These are phyloP conservation scores for Neofusicoccum cordaticola DNA, from an alignment of 2,329 filamentous ascomycete genomes.

Conservation along the genomic window DNA sequence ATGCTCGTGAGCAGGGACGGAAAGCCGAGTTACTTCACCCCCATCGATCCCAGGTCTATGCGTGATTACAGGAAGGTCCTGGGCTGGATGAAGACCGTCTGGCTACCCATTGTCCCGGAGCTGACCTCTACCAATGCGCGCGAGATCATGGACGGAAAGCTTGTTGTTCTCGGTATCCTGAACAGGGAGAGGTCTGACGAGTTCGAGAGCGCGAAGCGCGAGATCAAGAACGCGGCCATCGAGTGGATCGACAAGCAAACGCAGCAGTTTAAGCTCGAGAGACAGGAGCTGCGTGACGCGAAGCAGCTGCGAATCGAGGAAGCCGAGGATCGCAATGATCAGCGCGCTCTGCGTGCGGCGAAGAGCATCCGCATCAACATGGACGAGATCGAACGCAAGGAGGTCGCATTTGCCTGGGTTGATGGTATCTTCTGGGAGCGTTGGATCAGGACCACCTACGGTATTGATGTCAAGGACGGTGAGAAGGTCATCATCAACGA, in stretches of 20 bases:
- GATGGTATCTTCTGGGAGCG: slow-evolving; percentile 97
- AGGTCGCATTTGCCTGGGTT: slow-evolving; percentile 95
- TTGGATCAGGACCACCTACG: slow-evolving; percentile 94
- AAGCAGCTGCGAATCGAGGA: slow-evolving; percentile 97
- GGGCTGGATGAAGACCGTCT: slow-evolving; percentile 92
- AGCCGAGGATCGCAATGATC: slow-evolving; percentile 87
- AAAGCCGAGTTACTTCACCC: slow-evolving; percentile 84
- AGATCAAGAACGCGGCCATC: slow-evolving; percentile 91
- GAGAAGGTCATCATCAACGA: slow-evolving; percentile 96
- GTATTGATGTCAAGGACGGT: slow-evolving; percentile 78
- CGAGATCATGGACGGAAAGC: slow-evolving; percentile 92
- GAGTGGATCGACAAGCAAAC: slow-evolving; percentile 99
- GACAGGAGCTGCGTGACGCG: slow-evolving; percentile 87
- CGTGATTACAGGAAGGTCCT: slow-evolving; percentile 78
- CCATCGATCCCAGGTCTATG: slow-evolving; percentile 83
- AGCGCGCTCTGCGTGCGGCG: slow-evolving; percentile 78
- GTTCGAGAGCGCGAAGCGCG: slow-evolving; percentile 73
- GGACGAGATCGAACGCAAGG: slow-evolving; percentile 79
- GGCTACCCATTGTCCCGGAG: slow-evolving; percentile 94
- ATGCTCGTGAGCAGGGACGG: slow-evolving; percentile 86
- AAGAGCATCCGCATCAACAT: slow-evolving; percentile 92
- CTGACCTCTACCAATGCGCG: slow-evolving; percentile 85
- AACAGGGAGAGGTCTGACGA: slow-evolving; percentile 76
- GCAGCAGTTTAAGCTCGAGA: slow-evolving; percentile 84
- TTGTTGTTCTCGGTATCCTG: slow-evolving; percentile 89